A percentile compares a stretch with the other conserved stretches of the same genome.
phyloP scores from a whole-genome alignment of 2,329 filamentous ascomycete genomes.

The Cordyceps fumosorosea region DNA sequence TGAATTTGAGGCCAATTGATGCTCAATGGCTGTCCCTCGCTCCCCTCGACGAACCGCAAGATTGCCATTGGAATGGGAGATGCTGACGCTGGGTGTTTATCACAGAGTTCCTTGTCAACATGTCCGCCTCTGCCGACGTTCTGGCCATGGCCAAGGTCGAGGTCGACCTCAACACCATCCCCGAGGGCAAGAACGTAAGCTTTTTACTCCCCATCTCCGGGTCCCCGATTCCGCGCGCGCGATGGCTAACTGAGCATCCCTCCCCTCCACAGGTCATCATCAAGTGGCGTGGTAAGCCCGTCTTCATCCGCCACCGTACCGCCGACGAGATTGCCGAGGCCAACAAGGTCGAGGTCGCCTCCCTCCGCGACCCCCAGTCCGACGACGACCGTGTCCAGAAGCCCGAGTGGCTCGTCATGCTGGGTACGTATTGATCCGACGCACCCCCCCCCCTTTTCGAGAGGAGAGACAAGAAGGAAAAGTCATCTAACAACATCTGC shows the following conservation, averaged over 20 bases:
- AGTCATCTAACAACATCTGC: constrained; percentile 18
- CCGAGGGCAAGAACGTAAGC: constrained; percentile 98
- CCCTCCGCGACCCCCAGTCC: constrained; percentile 83
- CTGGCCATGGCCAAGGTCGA: constrained; percentile 99
- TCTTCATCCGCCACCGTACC: constrained; percentile 99
- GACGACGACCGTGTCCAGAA: constrained; percentile 94
- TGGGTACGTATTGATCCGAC: constrained; percentile 60
- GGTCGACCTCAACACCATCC: constrained; percentile 85
- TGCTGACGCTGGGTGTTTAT: constrained; percentile 21
- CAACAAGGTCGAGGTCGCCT: constrained; percentile 75
- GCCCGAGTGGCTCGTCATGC: constrained; percentile 97
- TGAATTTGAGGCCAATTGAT: not conserved
- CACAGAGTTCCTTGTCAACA: constrained; percentile 97
- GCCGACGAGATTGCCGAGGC: constrained; percentile 89
- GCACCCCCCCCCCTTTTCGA: not conserved
- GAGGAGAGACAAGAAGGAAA: not conserved
- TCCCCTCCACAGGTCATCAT: constrained; percentile 69
- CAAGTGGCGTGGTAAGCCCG: constrained; percentile 99
- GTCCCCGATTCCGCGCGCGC: not conserved
- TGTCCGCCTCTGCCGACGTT: constrained; percentile 98
- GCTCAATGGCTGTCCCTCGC: not conserved
- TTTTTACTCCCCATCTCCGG: not conserved
- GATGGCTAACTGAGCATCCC: not conserved
- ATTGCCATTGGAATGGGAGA: constrained; percentile 9
- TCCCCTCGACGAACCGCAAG: not conserved